Percentiles rank a stretch among this genome's conserved stretches.
phyloP scores from a whole-genome alignment of 2,329 filamentous ascomycete species.

The Dactylellina sp. region DNA sequence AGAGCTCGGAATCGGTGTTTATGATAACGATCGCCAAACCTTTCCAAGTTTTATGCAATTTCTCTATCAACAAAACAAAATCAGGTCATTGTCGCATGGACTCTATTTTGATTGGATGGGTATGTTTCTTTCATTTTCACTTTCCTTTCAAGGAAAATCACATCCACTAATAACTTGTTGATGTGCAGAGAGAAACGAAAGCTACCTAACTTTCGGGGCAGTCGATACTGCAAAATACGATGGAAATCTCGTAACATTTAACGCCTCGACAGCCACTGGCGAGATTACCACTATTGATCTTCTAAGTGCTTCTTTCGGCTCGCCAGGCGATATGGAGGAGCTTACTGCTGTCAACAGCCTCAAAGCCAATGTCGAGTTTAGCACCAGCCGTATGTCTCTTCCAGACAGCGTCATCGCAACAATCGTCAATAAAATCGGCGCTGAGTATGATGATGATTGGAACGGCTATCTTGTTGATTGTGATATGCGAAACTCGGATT shows the following conservation, averaged over 20 bases:
- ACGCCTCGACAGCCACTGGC: constrained; percentile 5
- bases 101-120: constrained; percentile 44
- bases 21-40: constrained; percentile 37
- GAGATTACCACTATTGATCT: constrained; percentile 41
- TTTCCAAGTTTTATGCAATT: constrained; percentile 49
- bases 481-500: constrained; percentile 22
- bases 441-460: constrained; percentile 33
- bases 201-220: constrained; percentile 34
- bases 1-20: constrained; percentile 42
- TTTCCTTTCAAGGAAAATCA: neutral
- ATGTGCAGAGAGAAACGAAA: constrained; percentile 38
- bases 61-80: constrained; percentile 30
- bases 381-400: constrained; percentile 35
- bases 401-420: constrained; percentile 21
- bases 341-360: constrained; percentile 22
- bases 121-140: constrained; percentile 18
- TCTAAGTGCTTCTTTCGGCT: constrained; percentile 32
- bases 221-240: constrained; percentile 49
- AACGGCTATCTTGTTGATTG: constrained; percentile 49
- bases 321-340: constrained; percentile 27
- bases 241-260: constrained; percentile 48
- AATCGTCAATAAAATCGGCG: constrained; percentile 12
- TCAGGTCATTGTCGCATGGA: constrained; percentile 41
- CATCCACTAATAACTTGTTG: constrained; percentile 22
- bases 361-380: constrained; percentile 47